Base-by-base conservation (phyloP, 768 basidiomycete species). In the Mycena kentingensis region DNA sequence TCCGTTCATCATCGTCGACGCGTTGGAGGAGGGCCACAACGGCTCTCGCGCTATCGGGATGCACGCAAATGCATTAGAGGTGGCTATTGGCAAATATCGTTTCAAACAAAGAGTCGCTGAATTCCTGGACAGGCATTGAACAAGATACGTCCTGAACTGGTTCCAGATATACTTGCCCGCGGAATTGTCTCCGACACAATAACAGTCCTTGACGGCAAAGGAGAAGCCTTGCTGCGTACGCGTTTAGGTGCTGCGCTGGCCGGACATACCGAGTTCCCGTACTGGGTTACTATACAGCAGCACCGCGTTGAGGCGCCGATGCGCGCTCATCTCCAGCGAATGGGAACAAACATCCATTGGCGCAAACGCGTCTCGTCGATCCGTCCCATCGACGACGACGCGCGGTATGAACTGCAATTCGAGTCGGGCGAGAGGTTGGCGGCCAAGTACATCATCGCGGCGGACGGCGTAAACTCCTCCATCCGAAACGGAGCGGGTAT, bases 1-100 rank as follows among this genome's bases (percentile, higher is more conserved):
- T 16, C 37, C 49, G 6, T 31, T 50, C 49, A 49, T 68, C 16
- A 52, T 77, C 12, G 72, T 77, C 1, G 77, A 78, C 37, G 67
- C 68, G n/a, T 18, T 65, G 1, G n/a, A 34, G 0, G 46, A 67
- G 18, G 70, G 69, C 4, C 55, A 67, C 36, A 68, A 67, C 35
- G 57, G 45, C 19, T 75, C 77, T 6, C 74, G 77, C 19, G 75
- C 77, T 0, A 36, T 70, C 2, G 59, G 69, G 2, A 49, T 77
- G 16, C 76, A 78, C 38, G 70, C 77, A 16, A 68, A 69, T 27
- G 75, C 77, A 10, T 58, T 78, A 13, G 77, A 78, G 62, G 76
- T 70, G 51, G 24, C 63, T 41, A 11, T 49, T 22, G 10, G 28
- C 19, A 43, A 3, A 8, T 10, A 26, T 16, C 19, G 25, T 15